phyloP scores from a whole-genome alignment of 1,139 yeast species.

The Hansenula lynferdii region DNA sequence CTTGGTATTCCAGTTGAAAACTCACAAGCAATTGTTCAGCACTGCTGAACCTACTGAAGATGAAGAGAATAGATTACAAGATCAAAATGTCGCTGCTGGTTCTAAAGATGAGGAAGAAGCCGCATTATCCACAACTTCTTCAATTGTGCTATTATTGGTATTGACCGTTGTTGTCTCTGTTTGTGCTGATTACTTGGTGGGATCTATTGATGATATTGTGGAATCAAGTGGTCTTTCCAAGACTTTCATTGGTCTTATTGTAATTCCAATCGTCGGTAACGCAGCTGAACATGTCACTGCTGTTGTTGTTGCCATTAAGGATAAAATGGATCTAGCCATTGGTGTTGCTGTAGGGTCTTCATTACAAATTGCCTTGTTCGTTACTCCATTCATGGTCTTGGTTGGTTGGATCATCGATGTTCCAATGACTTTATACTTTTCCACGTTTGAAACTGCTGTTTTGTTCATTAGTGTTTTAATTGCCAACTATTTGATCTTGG shows the following conservation, averaged over 20 bases:
- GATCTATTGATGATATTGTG: conserved; percentile 87
- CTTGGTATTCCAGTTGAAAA: conserved; percentile 80
- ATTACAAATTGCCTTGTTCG: conserved; percentile 88
- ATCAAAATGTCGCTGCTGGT: conserved; percentile 7
- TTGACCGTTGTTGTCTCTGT: conserved; percentile 82
- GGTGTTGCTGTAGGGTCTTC: conserved; percentile 99
- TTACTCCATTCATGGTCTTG: conserved; percentile 91
- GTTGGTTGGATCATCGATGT: conserved; percentile 88
- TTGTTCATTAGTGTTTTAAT: conserved; percentile 85
- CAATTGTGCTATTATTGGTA: conserved; percentile 45
- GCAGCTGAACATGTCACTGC: conserved; percentile 99
- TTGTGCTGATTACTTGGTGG: conserved; percentile 92
- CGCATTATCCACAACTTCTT: conserved; percentile 36
- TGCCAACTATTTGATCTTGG: conserved; percentile 80
- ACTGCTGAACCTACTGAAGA: conserved; percentile 33
- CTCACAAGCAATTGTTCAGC: conserved; percentile 71
- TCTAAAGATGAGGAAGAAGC: conserved; percentile 22
- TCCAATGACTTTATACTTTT: conserved; percentile 90
- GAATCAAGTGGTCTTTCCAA: conserved; percentile 81
- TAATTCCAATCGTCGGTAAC: conserved; percentile 95
- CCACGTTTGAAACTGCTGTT: conserved; percentile 90
- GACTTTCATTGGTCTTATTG: conserved; percentile 90
- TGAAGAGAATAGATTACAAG: conserved; percentile 11
- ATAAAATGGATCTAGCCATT: conserved; percentile 95
- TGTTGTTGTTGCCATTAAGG: conserved; percentile 87